Base-by-base conservation (phyloP, 495 filamentous ascomycete species). In the Penicillium paradoxum region DNA sequence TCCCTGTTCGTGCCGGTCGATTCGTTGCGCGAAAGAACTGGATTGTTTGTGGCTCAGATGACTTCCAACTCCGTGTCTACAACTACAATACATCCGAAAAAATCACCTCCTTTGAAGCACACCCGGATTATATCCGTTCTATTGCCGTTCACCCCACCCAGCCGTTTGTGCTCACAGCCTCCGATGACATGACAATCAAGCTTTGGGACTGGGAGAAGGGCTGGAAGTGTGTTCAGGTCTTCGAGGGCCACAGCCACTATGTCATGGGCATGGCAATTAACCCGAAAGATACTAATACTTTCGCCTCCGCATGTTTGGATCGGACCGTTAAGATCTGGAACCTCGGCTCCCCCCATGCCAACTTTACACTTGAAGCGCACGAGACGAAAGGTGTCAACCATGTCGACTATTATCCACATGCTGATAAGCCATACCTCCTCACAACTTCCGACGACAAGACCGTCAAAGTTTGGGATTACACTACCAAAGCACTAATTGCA, bases 191-290 rank as follows among this genome's bases (percentile, higher is more conserved):
- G 93, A 96, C 90, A 32, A 97, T 99, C 62, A 97, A 96, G 76
- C 77, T 97, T 49, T 99, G 95, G 95, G 90, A 99, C 73, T 99
- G 93, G 93, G 93, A 97, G 60, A 91, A 90, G 67, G 82, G 82
- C 56, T 99, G 95, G 95, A 97, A 97, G 70, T 97, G 92, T 60
- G 89, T 97, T 15, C 90, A 96, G 67, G 86, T 96, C 37, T 99
- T 96, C 62, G 93, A 99, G 67, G 93, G 93, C n/a, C 95, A 99
- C 64, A 87, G 85, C 62, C 91, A 96, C 73, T 96, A 91, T 77
- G 93, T 97, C 36, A 98, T 98, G 95, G 90, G 91, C n/a, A 79
- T 99, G 56, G 85, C 95, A n/a, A 96, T 99, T 68, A 97, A 99
- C 71, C 93, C 93, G 14, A 99, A 97, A 70, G 93, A 97, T 60